Evolutionary conservation across 768 basidiomycete genomes (phyloP).

Genomic region (Termitomyces sp.): DNA sequence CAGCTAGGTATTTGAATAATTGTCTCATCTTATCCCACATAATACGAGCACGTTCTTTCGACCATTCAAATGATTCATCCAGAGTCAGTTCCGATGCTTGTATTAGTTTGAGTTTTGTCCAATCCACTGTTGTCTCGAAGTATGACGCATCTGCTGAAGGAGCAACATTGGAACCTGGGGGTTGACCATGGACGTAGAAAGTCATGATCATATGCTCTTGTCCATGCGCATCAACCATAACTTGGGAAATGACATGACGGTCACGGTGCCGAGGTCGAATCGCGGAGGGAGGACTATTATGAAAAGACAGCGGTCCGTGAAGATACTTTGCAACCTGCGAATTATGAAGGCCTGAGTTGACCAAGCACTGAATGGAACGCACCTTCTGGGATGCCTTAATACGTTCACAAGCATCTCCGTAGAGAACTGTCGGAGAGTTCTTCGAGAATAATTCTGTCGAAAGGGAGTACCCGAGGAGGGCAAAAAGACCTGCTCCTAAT

Average conservation of each 20-base stretch:
- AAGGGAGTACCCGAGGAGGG: constrained; percentile 70
- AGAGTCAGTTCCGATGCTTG: constrained; percentile 46
- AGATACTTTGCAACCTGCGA: constrained; percentile 65
- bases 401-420: constrained; percentile 53
- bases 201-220: constrained; percentile 81
- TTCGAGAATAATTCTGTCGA: constrained; percentile 83
- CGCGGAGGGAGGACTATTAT: constrained; percentile 76
- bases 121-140: constrained; percentile 35
- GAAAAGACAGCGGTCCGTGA: constrained; percentile 62
- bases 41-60: constrained; percentile 33
- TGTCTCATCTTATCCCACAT: constrained; percentile 46
- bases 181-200: constrained; percentile 69
- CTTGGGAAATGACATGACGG: constrained; percentile 74
- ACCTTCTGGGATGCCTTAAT: constrained; percentile 43
- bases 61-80: constrained; percentile 46
- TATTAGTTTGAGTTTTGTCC: constrained; percentile 34
- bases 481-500: constrained; percentile 76
- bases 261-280: constrained; percentile 77
- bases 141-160: constrained; percentile 34
- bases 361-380: constrained; percentile 12
- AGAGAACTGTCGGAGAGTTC: constrained; percentile 82
- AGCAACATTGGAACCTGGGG: constrained; percentile 29
- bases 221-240: constrained; percentile 66
- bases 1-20: constrained; percentile 70
- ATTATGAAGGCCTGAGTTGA: constrained; percentile 4